Evolutionary conservation across 495 filamentous ascomycete species (phyloP).

Genomic region (Xylaria castorea): DNA sequence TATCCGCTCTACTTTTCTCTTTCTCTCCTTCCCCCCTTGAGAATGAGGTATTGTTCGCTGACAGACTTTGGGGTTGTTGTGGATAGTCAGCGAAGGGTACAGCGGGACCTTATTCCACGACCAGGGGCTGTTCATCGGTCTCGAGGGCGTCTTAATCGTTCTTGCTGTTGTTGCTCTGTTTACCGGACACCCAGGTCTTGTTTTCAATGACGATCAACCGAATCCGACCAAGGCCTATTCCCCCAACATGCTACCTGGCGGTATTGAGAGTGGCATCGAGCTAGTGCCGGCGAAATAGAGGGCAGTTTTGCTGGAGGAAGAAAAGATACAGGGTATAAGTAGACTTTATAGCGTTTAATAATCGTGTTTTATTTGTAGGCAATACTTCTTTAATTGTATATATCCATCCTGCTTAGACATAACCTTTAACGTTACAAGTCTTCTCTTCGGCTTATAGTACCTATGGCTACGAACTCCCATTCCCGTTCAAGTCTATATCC

Average conservation of each 20-base stretch:
- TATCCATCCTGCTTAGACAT: neutral
- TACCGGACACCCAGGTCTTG: slow-evolving; percentile 43
- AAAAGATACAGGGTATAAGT: neutral
- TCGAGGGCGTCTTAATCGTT: slow-evolving; percentile 47
- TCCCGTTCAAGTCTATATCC: too few relatives aligned
- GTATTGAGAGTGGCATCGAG: slow-evolving; percentile 4
- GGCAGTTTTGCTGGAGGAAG: neutral
- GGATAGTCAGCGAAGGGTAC: slow-evolving; percentile 49
- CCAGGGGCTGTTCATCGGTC: slow-evolving; percentile 51
- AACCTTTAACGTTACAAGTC: neutral
- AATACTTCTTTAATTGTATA: neutral
- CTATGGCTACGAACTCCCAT: too few relatives aligned
- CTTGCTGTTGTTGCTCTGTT: slow-evolving; percentile 37
- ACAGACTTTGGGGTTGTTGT: slow-evolving; percentile 29
- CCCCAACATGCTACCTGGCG: too few relatives aligned
- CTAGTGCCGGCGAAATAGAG: neutral
- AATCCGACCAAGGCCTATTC: neutral
- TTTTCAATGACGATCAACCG: slow-evolving; percentile 20
- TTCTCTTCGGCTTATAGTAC: neutral
- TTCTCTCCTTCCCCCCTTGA: slow-evolving; percentile 6
- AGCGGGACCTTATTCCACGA: slow-evolving; percentile 48
- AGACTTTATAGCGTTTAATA: neutral
- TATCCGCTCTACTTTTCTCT: neutral
- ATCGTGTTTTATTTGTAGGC: neutral
- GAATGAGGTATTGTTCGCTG: slow-evolving; percentile 28